Evolutionary conservation across 768 basidiomycete species (phyloP), one percentile per base, ranked within the genome.

Genomic region (Chalciporus chontae): DNA sequence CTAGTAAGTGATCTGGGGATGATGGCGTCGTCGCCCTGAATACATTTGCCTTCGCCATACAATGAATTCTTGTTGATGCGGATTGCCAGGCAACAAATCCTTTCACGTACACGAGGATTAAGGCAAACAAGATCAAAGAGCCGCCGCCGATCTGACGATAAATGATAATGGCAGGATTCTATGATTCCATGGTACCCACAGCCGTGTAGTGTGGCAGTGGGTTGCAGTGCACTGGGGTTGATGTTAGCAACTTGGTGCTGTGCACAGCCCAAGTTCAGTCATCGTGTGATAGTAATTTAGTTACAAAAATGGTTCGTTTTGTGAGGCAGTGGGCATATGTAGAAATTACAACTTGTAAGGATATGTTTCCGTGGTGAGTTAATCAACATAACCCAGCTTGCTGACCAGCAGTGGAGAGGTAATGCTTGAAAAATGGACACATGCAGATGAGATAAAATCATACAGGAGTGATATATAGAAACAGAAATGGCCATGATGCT

Each of bases 171-270:
- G 26, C 8, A 49, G 40, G 15, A 36, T 36, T n/a, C n/a, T 14
- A 26, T 36, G 34, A 15, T n/a, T 15, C 34, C 34, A 36, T 36
- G 34, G n/a, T 36, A 36, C 34, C 34, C 34, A 36, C n/a, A 37
- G n/a, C n/a, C n/a, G n/a, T n/a, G n/a, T n/a, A 44, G 45, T 40
- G 37, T 54, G 61, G 58, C 61, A 61, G 55, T 62, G 49, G n/a
- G n/a, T n/a, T n/a, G n/a, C n/a, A n/a, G n/a, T n/a, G n/a, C n/a
- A n/a, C n/a, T n/a, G n/a, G n/a, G n/a, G n/a, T n/a, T n/a, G n/a
- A n/a, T n/a, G n/a, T n/a, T n/a, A n/a, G n/a, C 18, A 21, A 43
- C 17, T 24, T 17, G 23, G 45, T 52, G 45, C 50, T 49, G 42
- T 55, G 26, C 39, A 32, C 19, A 21, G 29, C 26, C 26, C 26